Evolutionary conservation across 345 rosid genomes (phyloP).

Genomic region (Eucalyptus cloeziana): DNA sequence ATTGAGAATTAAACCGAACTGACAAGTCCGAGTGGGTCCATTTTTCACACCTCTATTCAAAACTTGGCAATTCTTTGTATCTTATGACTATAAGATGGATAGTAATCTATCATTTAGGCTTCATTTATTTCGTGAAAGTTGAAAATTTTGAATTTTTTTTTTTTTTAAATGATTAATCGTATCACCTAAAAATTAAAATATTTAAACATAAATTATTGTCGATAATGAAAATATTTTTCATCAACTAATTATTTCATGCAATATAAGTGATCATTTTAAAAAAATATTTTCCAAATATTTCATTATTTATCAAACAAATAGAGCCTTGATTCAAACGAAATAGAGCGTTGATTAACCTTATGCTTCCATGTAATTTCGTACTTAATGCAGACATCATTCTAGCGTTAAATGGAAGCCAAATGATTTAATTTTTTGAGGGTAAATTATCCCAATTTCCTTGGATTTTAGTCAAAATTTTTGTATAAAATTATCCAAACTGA

Average conservation of each 20-base stretch:
- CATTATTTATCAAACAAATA: fast-evolving
- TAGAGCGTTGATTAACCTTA: fast-evolving
- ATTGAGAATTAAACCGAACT: fast-evolving
- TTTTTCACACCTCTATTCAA: fast-evolving
- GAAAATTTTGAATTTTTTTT: neutral
- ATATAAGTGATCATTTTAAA: neutral
- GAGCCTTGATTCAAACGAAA: neutral
- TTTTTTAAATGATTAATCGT: fast-evolving
- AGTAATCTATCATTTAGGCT: neutral
- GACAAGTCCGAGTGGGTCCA: fast-evolving
- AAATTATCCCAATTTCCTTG: neutral
- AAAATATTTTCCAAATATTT: neutral
- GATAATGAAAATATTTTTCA: neutral
- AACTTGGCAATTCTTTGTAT: neutral
- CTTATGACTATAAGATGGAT: neutral
- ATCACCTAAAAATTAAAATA: no score
- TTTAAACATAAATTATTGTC: fast-evolving
- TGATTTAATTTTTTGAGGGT: neutral
- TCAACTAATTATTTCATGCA: fast-evolving
- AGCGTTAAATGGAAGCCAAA: neutral
- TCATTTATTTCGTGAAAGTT: neutral
- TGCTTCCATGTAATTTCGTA: fast-evolving
- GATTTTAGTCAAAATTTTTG: neutral
- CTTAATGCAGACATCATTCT: neutral
- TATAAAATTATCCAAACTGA: neutral